Evolutionary conservation across 2,329 filamentous ascomycete species (phyloP), one percentile per base, ranked within the genome.

Genomic region (Cladosporium sp.): DNA sequence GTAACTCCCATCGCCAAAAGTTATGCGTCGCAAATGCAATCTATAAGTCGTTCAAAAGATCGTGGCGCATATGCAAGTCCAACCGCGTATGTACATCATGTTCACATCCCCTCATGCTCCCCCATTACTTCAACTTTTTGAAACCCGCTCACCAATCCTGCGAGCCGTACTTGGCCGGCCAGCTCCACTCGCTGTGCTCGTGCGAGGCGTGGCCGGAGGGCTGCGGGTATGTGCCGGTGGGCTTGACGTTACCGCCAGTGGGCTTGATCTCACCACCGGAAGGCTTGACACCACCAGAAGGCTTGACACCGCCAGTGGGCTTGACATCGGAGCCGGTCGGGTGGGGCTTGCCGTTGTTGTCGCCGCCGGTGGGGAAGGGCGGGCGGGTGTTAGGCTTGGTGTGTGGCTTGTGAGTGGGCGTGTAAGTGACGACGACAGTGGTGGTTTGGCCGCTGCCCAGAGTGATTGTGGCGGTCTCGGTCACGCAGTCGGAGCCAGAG

Each of bases 391-490:
- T 32, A 9, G 45, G 18, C 45, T 48, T 48, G 33, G 33, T 38
- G 31, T n/a, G 19, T 9, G 48, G 42, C 9, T 14, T 52, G 43
- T 19, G 5, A 10, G 50, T 53, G 2, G 50, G 18, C 35, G 50
- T 46, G 43, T 53, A 53, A 6, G 50, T 42, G 34, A 53, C 6
- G 10, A 46, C 43, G 14, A 53, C 43, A 14, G 50, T 53, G 14
- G 50, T 53, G 9, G 43, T 53, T 9, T 53, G 43, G 13, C 50
- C 50, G 37, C 46, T 53, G 34, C 50, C 50, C 19, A 46, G 44
- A 37, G 50, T 53, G 50, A 53, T 53, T 13, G 50, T 53, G 9
- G 50, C 50, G 9, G 50, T 53, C 35, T 53, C 50, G 13, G 50
- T 53, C 35, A 42, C 42, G 18, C 16, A 35, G 6, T 37, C 44